Evolutionary conservation across 202 grass and related monocot genomes (phyloP).

Genomic region (Panicum virgatum): DNA sequence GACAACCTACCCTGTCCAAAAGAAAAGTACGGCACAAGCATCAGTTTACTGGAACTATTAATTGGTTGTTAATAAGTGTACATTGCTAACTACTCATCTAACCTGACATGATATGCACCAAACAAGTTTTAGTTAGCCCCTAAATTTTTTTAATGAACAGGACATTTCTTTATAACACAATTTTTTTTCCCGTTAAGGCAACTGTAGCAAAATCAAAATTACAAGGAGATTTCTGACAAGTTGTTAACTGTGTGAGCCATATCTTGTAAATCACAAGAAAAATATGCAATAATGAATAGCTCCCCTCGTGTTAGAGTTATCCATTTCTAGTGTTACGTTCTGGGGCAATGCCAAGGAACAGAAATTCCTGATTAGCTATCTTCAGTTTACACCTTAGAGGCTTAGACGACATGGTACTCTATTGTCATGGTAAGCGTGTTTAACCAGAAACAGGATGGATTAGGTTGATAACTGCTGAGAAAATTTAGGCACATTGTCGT

Average conservation of each 20-base stretch:
- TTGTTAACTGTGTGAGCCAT: neutral
- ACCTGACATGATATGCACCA: neutral
- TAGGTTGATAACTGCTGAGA: neutral
- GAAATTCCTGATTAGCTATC: neutral
- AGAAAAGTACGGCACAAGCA: neutral
- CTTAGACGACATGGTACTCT: too few relatives aligned
- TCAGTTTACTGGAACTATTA: neutral
- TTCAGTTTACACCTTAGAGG: too few relatives aligned
- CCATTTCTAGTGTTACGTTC: neutral
- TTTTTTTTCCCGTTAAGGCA: neutral
- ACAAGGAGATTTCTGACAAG: neutral
- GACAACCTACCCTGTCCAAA: neutral
- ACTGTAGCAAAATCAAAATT: neutral
- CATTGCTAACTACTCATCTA: neutral
- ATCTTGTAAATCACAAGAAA: neutral
- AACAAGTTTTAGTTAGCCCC: neutral
- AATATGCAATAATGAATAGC: neutral
- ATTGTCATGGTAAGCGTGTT: neutral
- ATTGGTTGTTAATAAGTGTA: neutral
- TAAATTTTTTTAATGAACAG: neutral
- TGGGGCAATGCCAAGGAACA: neutral
- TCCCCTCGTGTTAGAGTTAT: neutral
- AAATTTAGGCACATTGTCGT: neutral
- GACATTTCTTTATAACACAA: neutral
- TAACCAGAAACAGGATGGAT: slow-evolving; percentile 17